Evolutionary conservation across 2,329 filamentous ascomycete genomes (phyloP).

Genomic region (Trichoderma atroviride): DNA sequence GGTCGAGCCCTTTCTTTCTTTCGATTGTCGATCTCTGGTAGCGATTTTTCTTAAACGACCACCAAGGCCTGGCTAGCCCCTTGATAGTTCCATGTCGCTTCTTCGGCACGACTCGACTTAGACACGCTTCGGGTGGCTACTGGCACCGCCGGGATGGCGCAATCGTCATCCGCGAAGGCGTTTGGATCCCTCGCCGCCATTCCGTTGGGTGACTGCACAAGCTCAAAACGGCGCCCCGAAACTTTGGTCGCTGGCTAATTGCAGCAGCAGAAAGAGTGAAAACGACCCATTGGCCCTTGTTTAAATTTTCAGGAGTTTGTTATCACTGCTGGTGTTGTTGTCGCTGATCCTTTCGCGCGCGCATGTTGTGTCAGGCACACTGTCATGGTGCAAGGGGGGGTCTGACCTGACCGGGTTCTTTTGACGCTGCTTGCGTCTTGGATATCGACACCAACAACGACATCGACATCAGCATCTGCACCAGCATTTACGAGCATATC

Average conservation of each 20-base stretch:
- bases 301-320: not conserved
- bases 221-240: constrained; percentile 8
- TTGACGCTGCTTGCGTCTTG: not conserved
- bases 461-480: not conserved
- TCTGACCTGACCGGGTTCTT: not conserved
- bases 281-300: constrained; percentile 6
- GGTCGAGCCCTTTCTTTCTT: not conserved
- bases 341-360: not conserved
- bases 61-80: not conserved
- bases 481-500: not conserved
- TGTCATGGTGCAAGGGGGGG: not conserved
- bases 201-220: constrained; percentile 7
- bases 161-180: constrained; percentile 26
- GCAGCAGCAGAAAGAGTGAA: constrained; percentile 2
- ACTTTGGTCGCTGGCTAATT: not conserved
- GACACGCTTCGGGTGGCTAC: constrained; percentile 10
- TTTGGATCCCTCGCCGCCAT: constrained; percentile 19
- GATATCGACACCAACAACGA: not conserved
- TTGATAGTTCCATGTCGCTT: not conserved
- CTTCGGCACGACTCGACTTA: not conserved
- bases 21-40: constrained; percentile 10
- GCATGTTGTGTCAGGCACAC: not conserved
- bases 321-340: not conserved
- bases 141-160: constrained; percentile 21
- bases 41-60: not conserved